A percentile compares a stretch with the other conserved stretches of the same genome.
Conservation (phyloP, 768 basidiomycete species). For the Cyclocybe cylindracea region DNA sequence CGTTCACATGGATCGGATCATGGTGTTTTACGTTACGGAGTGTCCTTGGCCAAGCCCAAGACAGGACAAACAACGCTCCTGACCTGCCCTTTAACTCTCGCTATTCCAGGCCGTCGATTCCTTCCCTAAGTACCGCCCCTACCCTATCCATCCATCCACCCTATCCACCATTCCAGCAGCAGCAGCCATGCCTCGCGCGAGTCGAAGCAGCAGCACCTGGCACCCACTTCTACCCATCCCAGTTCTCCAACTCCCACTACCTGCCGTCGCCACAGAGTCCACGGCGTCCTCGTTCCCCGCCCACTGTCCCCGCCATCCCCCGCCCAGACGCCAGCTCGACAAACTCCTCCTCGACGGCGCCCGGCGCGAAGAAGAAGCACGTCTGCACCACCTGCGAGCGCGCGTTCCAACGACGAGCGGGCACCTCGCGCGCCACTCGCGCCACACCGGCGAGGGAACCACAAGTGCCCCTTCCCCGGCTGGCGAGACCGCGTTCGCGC, state of each 20-base stretch:
- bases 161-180: slow-evolving; percentile 6
- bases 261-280: slow-evolving; percentile 4
- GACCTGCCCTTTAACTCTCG: slow-evolving; percentile 19
- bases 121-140: slow-evolving; percentile 16
- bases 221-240: slow-evolving; percentile 34
- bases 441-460: slow-evolving; percentile 92
- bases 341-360: slow-evolving; percentile 1
- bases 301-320: slow-evolving; percentile 26
- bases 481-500: slow-evolving; percentile 88
- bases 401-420: slow-evolving; percentile 87
- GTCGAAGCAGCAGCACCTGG: slow-evolving; percentile 23
- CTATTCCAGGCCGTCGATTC: slow-evolving; percentile 14
- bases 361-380: slow-evolving; percentile 49
- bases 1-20: slow-evolving; percentile 28
- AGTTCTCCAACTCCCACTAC: slow-evolving; percentile 27
- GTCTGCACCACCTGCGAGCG: slow-evolving; percentile 74
- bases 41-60: slow-evolving; percentile 25
- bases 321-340: slow-evolving; percentile 4
- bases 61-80: slow-evolving; percentile 27
- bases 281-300: slow-evolving; percentile 26
- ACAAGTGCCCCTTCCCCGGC: slow-evolving; percentile 93
- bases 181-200: slow-evolving; percentile 39
- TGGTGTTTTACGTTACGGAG: slow-evolving; percentile 35
- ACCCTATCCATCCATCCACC: slow-evolving; percentile 5
- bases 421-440: slow-evolving; percentile 84